Base-by-base conservation (phyloP, 164 flowering plant genomes). In the Nelumbo lutea region DNA sequence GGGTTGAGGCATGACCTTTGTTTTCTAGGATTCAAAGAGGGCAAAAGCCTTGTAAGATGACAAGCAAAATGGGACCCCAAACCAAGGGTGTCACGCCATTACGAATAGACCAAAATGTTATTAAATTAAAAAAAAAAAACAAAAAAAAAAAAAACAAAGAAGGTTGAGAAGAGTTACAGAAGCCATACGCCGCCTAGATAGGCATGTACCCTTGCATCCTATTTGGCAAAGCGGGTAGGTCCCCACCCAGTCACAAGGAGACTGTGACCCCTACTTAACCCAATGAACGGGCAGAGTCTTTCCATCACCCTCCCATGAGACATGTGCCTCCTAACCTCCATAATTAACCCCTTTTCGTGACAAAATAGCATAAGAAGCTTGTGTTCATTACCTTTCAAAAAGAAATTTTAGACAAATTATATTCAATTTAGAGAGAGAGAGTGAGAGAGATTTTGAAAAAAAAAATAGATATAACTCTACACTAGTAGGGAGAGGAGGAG, bases 251-350 rank as follows among this genome's bases (percentile, higher is more conserved):
- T 53, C 59, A 66, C 68, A 66, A 41, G 45, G 9, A 66, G 68
- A 66, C 14, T 66, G 68, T 66, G 68, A 66, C 68, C 59, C 68
- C 39, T 53, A 42, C 53, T 52, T 57, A 10, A 42, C 60, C 59
- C 41, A 59, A 8, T 59, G 62, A 59, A 15, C 43, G 3, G 3
- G 14, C 56, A 0, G 27, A 27, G 27, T 27, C 27, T 27, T 27
- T 27, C 43, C 42, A 39, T 6, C 53, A 65, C 42, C 68, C 44
- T 5, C 68, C 53, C 59, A 65, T 42, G 59, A 65, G 68, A 65
- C 58, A 15, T 51, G 8, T 65, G 68, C 68, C 58, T 65, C 27
- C 68, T 4, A 44, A 43, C 67, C 42, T n/a, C 52, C 13, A 52
- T 51, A 3, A 11, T 27, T 39, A 43, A 40, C 40, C 44, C 39